Evolutionary conservation across 495 filamentous ascomycete genomes (phyloP).

Genomic region (Aspergillus leporis): DNA sequence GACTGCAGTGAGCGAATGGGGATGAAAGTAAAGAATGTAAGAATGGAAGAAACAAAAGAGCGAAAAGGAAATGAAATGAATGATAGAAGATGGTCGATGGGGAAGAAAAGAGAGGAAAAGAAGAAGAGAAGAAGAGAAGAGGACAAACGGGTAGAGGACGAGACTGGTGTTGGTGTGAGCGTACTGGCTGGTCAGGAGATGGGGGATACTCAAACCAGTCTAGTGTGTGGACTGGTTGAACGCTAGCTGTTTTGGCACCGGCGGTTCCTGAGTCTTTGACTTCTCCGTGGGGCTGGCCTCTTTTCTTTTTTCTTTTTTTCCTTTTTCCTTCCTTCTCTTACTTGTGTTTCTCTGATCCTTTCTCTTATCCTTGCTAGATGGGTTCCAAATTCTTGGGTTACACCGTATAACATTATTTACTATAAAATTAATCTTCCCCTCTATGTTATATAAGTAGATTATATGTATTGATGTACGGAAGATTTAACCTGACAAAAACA

Average conservation of each 20-base stretch:
- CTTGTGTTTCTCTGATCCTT: slow-evolving; percentile 4
- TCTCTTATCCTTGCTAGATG: neutral
- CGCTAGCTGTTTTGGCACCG: slow-evolving; percentile 16
- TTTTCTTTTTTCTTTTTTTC: slow-evolving; percentile 6
- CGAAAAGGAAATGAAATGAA: slow-evolving; percentile 40
- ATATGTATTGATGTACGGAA: neutral
- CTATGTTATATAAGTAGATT: too few relatives aligned
- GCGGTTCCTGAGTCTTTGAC: slow-evolving; percentile 11
- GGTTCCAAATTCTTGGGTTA: neutral
- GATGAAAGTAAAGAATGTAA: slow-evolving; percentile 27
- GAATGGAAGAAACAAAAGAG: slow-evolving; percentile 23
- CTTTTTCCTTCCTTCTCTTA: slow-evolving; percentile 1
- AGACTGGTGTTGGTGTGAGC: neutral
- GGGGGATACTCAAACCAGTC: slow-evolving; percentile 13
- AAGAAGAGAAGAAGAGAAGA: slow-evolving; percentile 27
- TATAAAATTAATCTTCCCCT: neutral
- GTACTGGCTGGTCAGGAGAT: slow-evolving; percentile 10
- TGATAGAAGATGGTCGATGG: slow-evolving; percentile 32
- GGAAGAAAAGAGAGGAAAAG: slow-evolving; percentile 31
- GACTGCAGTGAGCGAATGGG: slow-evolving; percentile 30
- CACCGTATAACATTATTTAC: neutral
- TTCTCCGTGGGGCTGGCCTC: slow-evolving; percentile 9
- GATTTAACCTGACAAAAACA: neutral
- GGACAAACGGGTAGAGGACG: slow-evolving; percentile 17
- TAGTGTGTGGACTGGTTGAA: slow-evolving; percentile 8